Evolutionary conservation across 306 rosid species (phyloP).

Genomic region (Astragalus membranaceus): DNA sequence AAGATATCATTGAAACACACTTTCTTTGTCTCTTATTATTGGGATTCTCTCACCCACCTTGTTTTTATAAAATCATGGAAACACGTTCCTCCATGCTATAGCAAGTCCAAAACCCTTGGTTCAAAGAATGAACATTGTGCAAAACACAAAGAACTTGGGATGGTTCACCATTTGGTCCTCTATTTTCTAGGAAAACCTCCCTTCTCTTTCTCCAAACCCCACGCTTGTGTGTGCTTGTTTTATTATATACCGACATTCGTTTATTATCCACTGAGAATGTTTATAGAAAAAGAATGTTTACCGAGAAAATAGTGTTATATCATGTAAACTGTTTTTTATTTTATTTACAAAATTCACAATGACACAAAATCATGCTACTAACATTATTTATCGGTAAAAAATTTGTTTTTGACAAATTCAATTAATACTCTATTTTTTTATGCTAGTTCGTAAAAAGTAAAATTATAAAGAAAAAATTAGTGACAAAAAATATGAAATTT

Average conservation of each 20-base stretch:
- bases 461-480: too few species aligned
- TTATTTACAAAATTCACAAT: not conserved
- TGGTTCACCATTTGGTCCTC: constrained; percentile 32
- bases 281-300: constrained; percentile 9
- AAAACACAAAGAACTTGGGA: constrained; percentile 38
- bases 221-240: constrained; percentile 14
- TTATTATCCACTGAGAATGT: constrained; percentile 28
- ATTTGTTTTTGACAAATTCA: too few species aligned
- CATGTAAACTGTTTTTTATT: not conserved
- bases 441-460: too few species aligned
- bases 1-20: constrained; percentile 53
- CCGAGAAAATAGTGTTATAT: not conserved
- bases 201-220: constrained; percentile 25
- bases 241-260: constrained; percentile 53
- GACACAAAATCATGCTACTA: too few species aligned
- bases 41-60: constrained; percentile 28
- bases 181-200: constrained; percentile 33
- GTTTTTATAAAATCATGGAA: too few species aligned
- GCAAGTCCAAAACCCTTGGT: constrained; percentile 40
- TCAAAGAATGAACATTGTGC: constrained; percentile 42
- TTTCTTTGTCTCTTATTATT: constrained; percentile 42
- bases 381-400: too few species aligned
- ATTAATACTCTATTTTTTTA: too few species aligned
- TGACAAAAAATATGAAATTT: too few species aligned
- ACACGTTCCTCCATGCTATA: constrained; percentile 6